Base-by-base conservation (phyloP, 1,284 basidiomycete species). In the Ganoderma sp. region DNA sequence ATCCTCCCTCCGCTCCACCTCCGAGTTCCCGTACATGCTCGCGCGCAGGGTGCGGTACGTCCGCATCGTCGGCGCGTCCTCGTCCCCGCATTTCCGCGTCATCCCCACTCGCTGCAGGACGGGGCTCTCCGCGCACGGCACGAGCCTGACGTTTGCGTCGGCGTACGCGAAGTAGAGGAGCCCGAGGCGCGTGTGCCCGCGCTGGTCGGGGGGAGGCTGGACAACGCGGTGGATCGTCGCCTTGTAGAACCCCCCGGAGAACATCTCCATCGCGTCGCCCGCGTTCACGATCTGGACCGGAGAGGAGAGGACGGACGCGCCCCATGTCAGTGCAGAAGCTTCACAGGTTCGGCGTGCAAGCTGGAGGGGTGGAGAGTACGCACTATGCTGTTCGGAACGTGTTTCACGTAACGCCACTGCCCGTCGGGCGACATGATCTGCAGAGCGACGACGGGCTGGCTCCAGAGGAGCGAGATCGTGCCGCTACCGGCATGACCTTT, bases 251-350 rank as follows among this genome's bases (percentile, higher is more conserved):
- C 84, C 84, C 2, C 87, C 87, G 0, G 85, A 86, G 15, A 89
- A 79, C 77, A 89, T 88, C 50, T 84, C 82, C 48, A 88, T 74
- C 0, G 83, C 81, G 71, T 90, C 90, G 19, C 89, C 89, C 0
- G 84, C 83, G 71, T 91, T 88, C 66, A 88, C 79, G 42, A 86
- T 81, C 84, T 84, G 39, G 75, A 28, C 25, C 25, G 25, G 25
- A 28, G 25, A 28, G 25, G 25, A 28, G 25, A 28, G 1, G 25
- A 28, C 25, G 1, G 25, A 28, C 25, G 25, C 25, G 25, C 25
- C 25, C 25, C 2, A 28, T 28, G 25, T 28, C 25, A 28, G 25
- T 28, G 25, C 25, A 28, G 25, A 2, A 28, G 25, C 25, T 2
- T 28, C 25, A 28, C 25, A 28, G 2, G 25, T 28, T 28, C 25